Evolutionary conservation across 495 filamentous ascomycete genomes (phyloP), one percentile per base, ranked within the genome.

Genomic region (Articulospora tetracladia): DNA sequence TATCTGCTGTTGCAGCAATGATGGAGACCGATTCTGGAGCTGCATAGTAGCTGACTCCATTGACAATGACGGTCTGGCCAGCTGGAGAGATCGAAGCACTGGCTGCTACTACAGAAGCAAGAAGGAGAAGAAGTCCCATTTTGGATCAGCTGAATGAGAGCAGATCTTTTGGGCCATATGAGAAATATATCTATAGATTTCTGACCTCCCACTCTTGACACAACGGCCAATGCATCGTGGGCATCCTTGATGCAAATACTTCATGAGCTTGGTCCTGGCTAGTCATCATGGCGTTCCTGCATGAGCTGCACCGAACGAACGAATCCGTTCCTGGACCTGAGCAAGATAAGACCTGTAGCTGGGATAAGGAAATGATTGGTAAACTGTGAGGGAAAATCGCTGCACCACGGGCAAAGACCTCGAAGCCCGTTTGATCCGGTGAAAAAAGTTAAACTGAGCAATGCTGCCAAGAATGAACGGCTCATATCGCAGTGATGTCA

Each of bases 11-110:
- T 1, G 55, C 54, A n/a, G 48, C 48, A 49, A 66, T 62, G 41
- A 59, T 57, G 1, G 56, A 57, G 19, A 67, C 58, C 2, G 55
- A 23, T 24, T 55, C 49, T 3, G 65, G 54, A 58, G 53, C 30
- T 23, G 48, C 61, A 64, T 63, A 67, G 30, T 67, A 64, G 30
- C 26, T 41, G 30, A 64, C 56, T 2, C 65, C 65, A 67, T 67
- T 61, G 13, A 67, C 65, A 49, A 56, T 27, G 8, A 67, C 15
- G 2, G 61, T 61, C 19, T 57, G 57, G 8, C 65, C 61, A 4
- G 47, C 11, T 13, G 19, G 8, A 26, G 25, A 24, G 17, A 50
- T 27, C 3, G 39, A 8, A 44, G 39, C 39, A 44, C 17, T 44
- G 6, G 23, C 47, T 27, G 47, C 47, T 25, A 50, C 23, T 13